Evolutionary conservation across 176 grass and related monocot genomes (phyloP).

Genomic region (Bromus sterilis): DNA sequence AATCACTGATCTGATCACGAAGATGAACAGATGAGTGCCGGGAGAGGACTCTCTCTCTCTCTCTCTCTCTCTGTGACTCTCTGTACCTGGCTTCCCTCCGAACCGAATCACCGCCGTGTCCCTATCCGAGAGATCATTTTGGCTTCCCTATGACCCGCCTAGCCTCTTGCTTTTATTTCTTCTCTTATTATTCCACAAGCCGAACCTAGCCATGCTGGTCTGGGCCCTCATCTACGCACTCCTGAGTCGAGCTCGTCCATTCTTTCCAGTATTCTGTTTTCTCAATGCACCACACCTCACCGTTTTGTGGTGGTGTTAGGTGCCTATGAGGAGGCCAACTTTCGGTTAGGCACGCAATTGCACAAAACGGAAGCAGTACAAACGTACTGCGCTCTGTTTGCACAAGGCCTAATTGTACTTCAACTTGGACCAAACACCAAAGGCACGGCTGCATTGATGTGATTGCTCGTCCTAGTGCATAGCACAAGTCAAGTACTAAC

Average conservation of each 20-base stretch:
- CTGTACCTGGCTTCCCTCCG: not conserved
- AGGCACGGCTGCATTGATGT: not conserved
- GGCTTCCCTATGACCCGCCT: not conserved
- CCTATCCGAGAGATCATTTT: not conserved
- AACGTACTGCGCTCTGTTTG: not conserved
- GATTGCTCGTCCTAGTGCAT: not conserved
- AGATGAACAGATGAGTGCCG: not conserved
- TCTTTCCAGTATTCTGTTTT: not conserved
- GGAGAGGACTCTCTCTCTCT: too few species aligned
- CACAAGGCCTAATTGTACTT: not conserved
- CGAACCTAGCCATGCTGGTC: not conserved
- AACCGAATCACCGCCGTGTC: not conserved
- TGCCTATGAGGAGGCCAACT: not conserved
- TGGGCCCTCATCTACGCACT: not conserved
- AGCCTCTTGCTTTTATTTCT: not conserved
- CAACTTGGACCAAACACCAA: not conserved
- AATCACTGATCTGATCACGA: not conserved
- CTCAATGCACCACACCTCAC: not conserved
- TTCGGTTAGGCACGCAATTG: not conserved
- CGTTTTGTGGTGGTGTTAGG: slow-evolving; percentile 1
- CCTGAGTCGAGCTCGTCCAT: not conserved
- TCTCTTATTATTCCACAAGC: too few species aligned
- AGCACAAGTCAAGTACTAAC: not conserved
- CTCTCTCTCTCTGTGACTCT: too few species aligned
- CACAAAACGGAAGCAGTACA: not conserved